Evolutionary conservation across 345 rosid genomes (phyloP).

Genomic region (Pelargonium nanum): DNA sequence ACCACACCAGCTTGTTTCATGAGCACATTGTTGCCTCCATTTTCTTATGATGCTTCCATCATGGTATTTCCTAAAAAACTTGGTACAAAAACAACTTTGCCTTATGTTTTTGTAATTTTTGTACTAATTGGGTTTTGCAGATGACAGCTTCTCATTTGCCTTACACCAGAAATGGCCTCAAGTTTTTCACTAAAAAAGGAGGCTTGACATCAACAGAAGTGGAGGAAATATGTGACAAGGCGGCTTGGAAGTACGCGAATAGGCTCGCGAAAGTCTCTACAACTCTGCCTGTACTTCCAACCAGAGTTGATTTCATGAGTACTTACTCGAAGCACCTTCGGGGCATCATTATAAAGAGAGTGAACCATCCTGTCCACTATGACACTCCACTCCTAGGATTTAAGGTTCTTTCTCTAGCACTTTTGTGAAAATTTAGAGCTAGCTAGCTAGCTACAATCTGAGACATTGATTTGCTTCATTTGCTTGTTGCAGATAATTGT

Average conservation of each 20-base stretch:
- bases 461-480: too few species aligned
- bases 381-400: conserved; percentile 75
- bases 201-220: conserved; percentile 76
- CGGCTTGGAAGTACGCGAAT: conserved; percentile 62
- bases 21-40: conserved; percentile 69
- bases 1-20: conserved; percentile 95
- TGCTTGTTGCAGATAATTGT: conserved; percentile 74
- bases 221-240: conserved; percentile 68
- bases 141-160: conserved; percentile 98
- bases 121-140: conserved; percentile 24
- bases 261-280: conserved; percentile 59
- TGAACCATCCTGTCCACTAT: conserved; percentile 70
- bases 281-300: conserved; percentile 26
- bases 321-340: conserved; percentile 59
- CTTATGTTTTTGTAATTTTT: too few species aligned
- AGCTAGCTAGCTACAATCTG: too few species aligned
- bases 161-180: conserved; percentile 78
- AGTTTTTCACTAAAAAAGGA: conserved; percentile 83
- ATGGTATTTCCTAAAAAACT: too few species aligned
- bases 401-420: conserved; percentile 32
- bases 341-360: conserved; percentile 58
- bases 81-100: too few species aligned
- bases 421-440: too few species aligned
- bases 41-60: conserved; percentile 70
- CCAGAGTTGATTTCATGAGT: conserved; percentile 67